Conservation (phyloP, 75 land plant genomes). For the Isoetes taiwanensis region DNA sequence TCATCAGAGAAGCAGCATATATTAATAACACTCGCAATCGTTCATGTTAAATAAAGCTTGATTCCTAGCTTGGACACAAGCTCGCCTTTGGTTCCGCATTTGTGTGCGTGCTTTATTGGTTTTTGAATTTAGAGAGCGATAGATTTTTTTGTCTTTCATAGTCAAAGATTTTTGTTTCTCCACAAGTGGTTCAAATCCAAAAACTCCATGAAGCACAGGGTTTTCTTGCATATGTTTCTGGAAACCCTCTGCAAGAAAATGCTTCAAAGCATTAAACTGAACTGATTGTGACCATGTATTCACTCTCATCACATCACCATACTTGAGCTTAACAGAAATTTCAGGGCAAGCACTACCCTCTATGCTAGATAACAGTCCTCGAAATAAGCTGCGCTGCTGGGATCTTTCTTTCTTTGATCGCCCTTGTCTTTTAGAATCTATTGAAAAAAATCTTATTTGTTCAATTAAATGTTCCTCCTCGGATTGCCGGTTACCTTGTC, state of each 20-base stretch:
- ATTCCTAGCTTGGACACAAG: no score
- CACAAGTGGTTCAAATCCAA: not conserved
- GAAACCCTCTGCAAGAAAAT: constrained; percentile 7
- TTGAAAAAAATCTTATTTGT: not conserved
- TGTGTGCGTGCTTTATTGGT: no score
- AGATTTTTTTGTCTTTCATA: not conserved
- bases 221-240: constrained; percentile 8
- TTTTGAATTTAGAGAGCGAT: no score
- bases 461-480: not conserved
- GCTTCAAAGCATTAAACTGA: not conserved
- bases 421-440: not conserved
- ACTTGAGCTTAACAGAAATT: not conserved
- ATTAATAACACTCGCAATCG: no score
- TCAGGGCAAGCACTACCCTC: not conserved
- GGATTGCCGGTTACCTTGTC: no score
- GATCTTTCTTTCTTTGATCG: constrained; percentile 5
- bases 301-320: not conserved
- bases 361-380: not conserved
- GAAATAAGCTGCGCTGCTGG: not conserved
- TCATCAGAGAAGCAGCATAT: no score
- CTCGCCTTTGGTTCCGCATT: no score
- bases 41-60: no score
- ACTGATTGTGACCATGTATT: constrained; percentile 1
- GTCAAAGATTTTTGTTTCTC: not conserved
- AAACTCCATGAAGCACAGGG: not conserved